Evolutionary conservation across 2,329 filamentous ascomycete species (phyloP).

Genomic region (Exophiala calicioides): DNA sequence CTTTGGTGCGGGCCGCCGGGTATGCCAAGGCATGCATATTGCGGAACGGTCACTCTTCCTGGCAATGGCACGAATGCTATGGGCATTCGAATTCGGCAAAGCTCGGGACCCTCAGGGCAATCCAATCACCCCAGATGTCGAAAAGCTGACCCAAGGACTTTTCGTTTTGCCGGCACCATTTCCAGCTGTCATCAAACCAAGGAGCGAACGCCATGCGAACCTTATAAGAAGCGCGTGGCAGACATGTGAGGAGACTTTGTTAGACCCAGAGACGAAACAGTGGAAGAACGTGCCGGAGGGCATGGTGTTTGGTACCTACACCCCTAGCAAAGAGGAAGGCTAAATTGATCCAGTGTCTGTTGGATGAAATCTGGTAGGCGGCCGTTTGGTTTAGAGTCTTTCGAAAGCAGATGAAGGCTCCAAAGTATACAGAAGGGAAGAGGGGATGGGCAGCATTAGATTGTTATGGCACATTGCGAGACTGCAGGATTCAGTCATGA

Average conservation of each 20-base stretch:
- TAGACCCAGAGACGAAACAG: slow-evolving; percentile 34
- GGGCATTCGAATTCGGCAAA: slow-evolving; percentile 35
- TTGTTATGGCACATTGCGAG: too few relatives aligned
- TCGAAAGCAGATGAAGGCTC: too few relatives aligned
- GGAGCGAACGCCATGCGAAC: slow-evolving; percentile 5
- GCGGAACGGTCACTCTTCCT: slow-evolving; percentile 36
- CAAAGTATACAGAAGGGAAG: too few relatives aligned
- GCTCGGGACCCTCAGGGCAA: slow-evolving; percentile 14
- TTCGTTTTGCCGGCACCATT: slow-evolving; percentile 5
- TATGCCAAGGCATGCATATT: slow-evolving; percentile 39
- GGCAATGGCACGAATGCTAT: slow-evolving; percentile 33
- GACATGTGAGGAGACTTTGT: slow-evolving; percentile 12
- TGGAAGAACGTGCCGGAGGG: slow-evolving; percentile 32
- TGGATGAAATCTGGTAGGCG: too few relatives aligned
- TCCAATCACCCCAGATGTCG: slow-evolving; percentile 21
- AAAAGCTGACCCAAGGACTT: slow-evolving; percentile 4
- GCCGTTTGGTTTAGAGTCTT: too few relatives aligned
- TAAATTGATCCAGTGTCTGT: too few relatives aligned
- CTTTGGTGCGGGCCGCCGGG: slow-evolving; percentile 36
- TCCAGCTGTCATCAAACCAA: slow-evolving; percentile 4
- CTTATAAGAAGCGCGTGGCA: slow-evolving; percentile 7
- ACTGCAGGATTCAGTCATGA: too few relatives aligned
- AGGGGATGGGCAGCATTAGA: too few relatives aligned
- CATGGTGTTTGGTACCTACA: slow-evolving; percentile 20
- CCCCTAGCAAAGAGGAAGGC: too few relatives aligned